phyloP scores from a whole-genome alignment of 164 flowering plant species.

The Platanus orientalis region DNA sequence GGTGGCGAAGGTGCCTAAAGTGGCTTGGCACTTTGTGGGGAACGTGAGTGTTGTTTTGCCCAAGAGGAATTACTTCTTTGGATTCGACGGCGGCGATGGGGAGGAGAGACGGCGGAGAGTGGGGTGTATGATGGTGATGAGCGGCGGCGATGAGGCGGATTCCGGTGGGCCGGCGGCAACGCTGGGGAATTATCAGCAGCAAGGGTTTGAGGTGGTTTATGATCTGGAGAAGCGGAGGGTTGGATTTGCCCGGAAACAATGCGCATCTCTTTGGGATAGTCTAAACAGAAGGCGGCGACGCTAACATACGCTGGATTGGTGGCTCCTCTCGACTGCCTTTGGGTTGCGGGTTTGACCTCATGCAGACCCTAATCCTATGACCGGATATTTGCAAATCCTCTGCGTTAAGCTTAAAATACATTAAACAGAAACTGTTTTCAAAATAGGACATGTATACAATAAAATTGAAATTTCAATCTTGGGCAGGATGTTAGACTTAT shows the following conservation, averaged over 20 bases:
- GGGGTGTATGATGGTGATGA: constrained; percentile 84
- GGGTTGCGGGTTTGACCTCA: too few species aligned
- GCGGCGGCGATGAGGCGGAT: constrained; percentile 71
- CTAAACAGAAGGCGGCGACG: constrained; percentile 26
- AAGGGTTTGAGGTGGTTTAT: constrained; percentile 93
- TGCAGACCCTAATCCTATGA: too few species aligned
- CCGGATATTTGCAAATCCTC: too few species aligned
- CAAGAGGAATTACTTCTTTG: constrained; percentile 62
- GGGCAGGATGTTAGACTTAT: too few species aligned
- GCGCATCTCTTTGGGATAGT: constrained; percentile 70
- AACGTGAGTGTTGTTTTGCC: constrained; percentile 74
- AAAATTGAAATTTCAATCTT: too few species aligned
- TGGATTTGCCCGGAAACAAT: constrained; percentile 71
- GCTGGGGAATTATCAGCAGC: constrained; percentile 88
- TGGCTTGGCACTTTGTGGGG: constrained; percentile 63
- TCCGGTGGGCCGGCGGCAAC: constrained; percentile 71
- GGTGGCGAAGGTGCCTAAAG: constrained; percentile 34
- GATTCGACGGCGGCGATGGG: constrained; percentile 48
- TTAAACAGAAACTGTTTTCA: too few species aligned
- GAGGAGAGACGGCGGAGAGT: constrained; percentile 38
- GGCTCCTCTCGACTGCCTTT: too few species aligned
- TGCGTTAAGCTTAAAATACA: too few species aligned
- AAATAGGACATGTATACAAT: too few species aligned
- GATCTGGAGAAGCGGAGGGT: constrained; percentile 62
- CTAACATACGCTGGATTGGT: constrained; percentile 16